Evolutionary conservation across 2,329 filamentous ascomycete species (phyloP).

Genomic region (Didymella glomerata): DNA sequence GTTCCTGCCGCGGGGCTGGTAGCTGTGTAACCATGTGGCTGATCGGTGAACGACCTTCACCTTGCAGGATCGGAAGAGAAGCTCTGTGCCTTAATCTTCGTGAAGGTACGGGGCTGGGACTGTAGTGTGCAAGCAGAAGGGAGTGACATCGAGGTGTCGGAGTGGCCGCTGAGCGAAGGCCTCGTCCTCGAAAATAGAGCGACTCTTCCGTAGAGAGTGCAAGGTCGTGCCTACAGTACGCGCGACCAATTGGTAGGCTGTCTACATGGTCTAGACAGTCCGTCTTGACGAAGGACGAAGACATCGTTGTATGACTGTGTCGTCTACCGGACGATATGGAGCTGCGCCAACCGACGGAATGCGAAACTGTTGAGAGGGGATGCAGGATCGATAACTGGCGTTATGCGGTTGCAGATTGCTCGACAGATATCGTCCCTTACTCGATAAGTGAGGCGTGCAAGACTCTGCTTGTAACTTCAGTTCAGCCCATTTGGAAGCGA

Average conservation of each 20-base stretch:
- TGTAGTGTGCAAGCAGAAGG: not conserved
- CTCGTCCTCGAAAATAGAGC: too few relatives aligned
- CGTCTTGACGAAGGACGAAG: constrained; percentile 1
- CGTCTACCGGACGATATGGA: constrained; percentile 1
- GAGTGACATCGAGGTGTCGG: not conserved
- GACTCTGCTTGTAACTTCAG: constrained; percentile 2
- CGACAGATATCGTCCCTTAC: constrained; percentile 12
- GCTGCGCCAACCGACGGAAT: constrained; percentile 9
- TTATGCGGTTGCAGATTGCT: constrained; percentile 17
- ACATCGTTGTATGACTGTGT: constrained; percentile 14
- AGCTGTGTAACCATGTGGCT: constrained; percentile 11
- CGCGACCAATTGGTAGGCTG: not conserved
- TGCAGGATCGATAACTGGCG: constrained; percentile 15
- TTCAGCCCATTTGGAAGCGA: constrained; percentile 8
- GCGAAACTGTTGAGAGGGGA: constrained; percentile 22
- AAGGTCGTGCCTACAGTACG: not conserved
- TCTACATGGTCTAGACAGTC: not conserved
- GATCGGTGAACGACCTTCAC: constrained; percentile 14
- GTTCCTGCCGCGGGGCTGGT: constrained; percentile 10
- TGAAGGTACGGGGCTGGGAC: not conserved
- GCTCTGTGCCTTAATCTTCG: not conserved
- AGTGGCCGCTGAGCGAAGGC: not conserved
- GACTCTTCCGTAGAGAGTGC: not conserved
- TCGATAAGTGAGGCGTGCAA: constrained; percentile 4
- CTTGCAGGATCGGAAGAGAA: constrained; percentile 14